Evolutionary conservation across 1,284 basidiomycete species (phyloP).

Genomic region (Trichosporon inkin): DNA sequence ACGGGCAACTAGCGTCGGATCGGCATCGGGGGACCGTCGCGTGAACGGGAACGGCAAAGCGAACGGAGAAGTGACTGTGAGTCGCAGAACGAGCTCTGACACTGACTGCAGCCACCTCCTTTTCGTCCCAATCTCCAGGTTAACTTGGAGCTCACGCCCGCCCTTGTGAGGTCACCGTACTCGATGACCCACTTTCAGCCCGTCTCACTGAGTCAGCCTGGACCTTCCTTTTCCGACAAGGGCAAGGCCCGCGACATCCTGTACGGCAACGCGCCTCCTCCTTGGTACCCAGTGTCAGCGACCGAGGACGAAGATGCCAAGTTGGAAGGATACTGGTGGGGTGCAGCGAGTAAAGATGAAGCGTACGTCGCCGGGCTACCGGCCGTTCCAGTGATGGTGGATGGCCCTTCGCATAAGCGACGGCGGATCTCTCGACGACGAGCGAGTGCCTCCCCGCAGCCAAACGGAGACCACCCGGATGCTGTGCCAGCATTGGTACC

Average conservation of each 20-base stretch:
- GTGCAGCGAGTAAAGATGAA: slow-evolving; percentile 37
- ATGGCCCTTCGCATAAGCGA: slow-evolving; percentile 16
- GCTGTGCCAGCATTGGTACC: slow-evolving; percentile 22
- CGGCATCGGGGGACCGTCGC: slow-evolving; percentile 22
- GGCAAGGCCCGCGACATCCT: slow-evolving; percentile 43
- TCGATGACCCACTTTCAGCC: slow-evolving; percentile 58
- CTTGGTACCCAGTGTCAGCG: slow-evolving; percentile 36
- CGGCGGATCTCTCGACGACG: slow-evolving; percentile 13
- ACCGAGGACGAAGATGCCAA: slow-evolving; percentile 39
- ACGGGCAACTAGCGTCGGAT: slow-evolving; percentile 25
- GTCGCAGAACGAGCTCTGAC: background rate
- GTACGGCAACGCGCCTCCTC: slow-evolving; percentile 30
- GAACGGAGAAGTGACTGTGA: slow-evolving; percentile 25
- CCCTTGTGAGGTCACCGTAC: slow-evolving; percentile 70
- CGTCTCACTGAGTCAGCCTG: slow-evolving; percentile 33
- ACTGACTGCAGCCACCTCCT: slow-evolving; percentile 30
- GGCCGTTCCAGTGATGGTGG: slow-evolving; percentile 36
- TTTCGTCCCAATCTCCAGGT: slow-evolving; percentile 43
- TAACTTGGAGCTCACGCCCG: slow-evolving; percentile 52
- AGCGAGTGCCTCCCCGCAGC: slow-evolving; percentile 7
- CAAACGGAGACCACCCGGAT: slow-evolving; percentile 5
- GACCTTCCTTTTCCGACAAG: slow-evolving; percentile 43
- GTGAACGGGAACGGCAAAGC: slow-evolving; percentile 22
- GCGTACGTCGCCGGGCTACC: slow-evolving; percentile 40
- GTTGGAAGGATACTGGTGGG: slow-evolving; percentile 47